These are phyloP conservation scores for Epichloe brachyelytri DNA, from an alignment of 2,329 filamentous ascomycete genomes.

Conservation along the genomic window DNA sequence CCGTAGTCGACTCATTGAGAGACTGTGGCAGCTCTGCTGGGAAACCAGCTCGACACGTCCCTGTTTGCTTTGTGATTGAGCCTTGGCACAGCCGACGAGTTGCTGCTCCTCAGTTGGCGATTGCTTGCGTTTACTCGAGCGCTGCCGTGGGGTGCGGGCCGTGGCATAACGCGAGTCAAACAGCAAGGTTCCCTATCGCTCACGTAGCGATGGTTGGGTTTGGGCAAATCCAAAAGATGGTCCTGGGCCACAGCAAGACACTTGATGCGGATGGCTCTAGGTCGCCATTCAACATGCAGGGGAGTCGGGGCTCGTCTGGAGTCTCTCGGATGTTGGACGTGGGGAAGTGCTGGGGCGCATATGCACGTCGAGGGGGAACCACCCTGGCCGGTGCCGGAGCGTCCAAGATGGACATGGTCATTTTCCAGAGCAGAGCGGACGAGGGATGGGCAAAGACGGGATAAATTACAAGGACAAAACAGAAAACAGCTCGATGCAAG, in stretches of 20 bases:
- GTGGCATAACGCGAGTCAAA: conserved; percentile 4
- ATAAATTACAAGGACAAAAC: neutral
- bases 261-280: neutral
- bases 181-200: conserved; percentile 1
- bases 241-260: conserved; percentile 3
- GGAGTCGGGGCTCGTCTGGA: neutral
- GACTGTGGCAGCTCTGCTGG: neutral
- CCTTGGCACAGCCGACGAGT: neutral
- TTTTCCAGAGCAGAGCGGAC: no score
- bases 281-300: neutral
- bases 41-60: neutral
- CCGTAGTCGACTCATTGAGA: conserved; percentile 2
- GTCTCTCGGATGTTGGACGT: conserved; percentile 8
- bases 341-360: conserved; percentile 5
- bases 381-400: neutral
- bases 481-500: neutral
- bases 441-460: neutral
- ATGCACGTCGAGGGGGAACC: conserved; percentile 1
- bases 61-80: neutral
- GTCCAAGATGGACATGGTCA: conserved; percentile 1
- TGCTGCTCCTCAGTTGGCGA: neutral
- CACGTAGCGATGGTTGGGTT: conserved; percentile 7
- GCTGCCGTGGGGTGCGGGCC: neutral
- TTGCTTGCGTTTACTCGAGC: neutral
- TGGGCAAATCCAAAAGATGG: conserved; percentile 7